Conservation (phyloP, 495 filamentous ascomycete species). For the Terfezia claveryi region DNA sequence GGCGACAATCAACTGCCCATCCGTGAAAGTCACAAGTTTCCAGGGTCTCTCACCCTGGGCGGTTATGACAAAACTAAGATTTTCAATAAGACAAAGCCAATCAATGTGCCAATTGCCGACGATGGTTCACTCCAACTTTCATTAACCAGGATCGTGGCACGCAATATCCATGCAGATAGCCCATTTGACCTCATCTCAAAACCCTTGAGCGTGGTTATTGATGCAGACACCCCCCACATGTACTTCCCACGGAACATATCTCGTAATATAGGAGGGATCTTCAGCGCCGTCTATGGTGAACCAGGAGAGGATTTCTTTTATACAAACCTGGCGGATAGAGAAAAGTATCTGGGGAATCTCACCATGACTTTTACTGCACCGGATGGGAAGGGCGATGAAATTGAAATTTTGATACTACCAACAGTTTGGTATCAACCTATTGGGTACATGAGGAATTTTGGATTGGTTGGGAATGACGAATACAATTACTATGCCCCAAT, state of each 20-base stretch:
- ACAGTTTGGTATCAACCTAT: slow-evolving; percentile 12
- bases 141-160: slow-evolving; percentile 6
- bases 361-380: slow-evolving; percentile 10
- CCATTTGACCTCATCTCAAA: slow-evolving; percentile 8
- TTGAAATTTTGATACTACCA: slow-evolving; percentile 10
- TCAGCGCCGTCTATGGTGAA: slow-evolving; percentile 6
- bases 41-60: slow-evolving; percentile 10
- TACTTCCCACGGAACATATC: slow-evolving; percentile 10
- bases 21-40: slow-evolving; percentile 7
- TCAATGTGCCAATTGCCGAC: slow-evolving; percentile 6
- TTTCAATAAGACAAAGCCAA: slow-evolving; percentile 2
- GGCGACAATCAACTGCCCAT: neutral
- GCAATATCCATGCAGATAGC: neutral
- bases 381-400: slow-evolving; percentile 2
- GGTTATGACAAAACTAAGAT: slow-evolving; percentile 13
- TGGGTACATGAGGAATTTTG: slow-evolving; percentile 5
- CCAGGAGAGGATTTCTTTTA: slow-evolving; percentile 10
- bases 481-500: slow-evolving; percentile 9
- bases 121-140: slow-evolving; percentile 11
- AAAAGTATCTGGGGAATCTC: slow-evolving; percentile 10
- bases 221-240: slow-evolving; percentile 15
- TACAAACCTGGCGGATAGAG: neutral
- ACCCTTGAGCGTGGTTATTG: slow-evolving; percentile 10
- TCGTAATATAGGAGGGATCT: slow-evolving; percentile 2
- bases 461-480: slow-evolving; percentile 4